phyloP scores from a whole-genome alignment of 495 filamentous ascomycete species.

The Emericellopsis terricola region DNA sequence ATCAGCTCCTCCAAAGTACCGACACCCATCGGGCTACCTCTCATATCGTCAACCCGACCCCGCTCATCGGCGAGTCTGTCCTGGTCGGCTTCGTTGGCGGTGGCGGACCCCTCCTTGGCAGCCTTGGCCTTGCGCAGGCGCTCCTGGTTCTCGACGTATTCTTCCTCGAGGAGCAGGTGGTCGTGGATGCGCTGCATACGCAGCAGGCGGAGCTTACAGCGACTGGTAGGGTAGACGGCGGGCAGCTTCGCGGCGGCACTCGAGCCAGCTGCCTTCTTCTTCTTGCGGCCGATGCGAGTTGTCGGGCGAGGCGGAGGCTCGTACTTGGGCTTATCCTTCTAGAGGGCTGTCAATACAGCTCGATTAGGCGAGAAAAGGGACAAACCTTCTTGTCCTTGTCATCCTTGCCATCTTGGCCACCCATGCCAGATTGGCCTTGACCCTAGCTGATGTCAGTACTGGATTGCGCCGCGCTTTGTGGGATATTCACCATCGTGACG shows the following conservation, averaged over 20 bases:
- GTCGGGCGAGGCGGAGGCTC: constrained; percentile 94
- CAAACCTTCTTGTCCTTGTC: constrained; percentile 88
- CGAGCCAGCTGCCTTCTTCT: constrained; percentile 81
- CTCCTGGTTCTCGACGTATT: constrained; percentile 98
- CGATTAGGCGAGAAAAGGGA: constrained; percentile 2
- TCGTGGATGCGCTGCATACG: constrained; percentile 98
- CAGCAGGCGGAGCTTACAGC: constrained; percentile 91
- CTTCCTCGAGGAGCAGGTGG: constrained; percentile 89
- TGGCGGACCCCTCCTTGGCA: constrained; percentile 43
- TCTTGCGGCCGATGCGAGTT: constrained; percentile 94
- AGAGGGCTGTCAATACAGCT: constrained; percentile 9
- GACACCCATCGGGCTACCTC: constrained; percentile 96
- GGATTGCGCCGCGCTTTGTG: no score
- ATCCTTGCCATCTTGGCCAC: constrained; percentile 59
- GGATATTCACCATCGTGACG: constrained; percentile 12
- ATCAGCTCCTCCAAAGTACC: constrained; percentile 98
- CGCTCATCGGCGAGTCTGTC: constrained; percentile 91
- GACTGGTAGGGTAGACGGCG: constrained; percentile 79
- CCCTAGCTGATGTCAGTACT: constrained; percentile 27
- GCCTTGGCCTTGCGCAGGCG: constrained; percentile 81
- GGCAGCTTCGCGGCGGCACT: constrained; percentile 91
- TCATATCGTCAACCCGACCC: constrained; percentile 93
- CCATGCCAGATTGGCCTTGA: constrained; percentile 75
- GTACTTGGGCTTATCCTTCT: constrained; percentile 99
- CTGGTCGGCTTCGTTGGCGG: constrained; percentile 41